phyloP scores from a whole-genome alignment of 2,329 filamentous ascomycete species.

The Curvularia sp. region DNA sequence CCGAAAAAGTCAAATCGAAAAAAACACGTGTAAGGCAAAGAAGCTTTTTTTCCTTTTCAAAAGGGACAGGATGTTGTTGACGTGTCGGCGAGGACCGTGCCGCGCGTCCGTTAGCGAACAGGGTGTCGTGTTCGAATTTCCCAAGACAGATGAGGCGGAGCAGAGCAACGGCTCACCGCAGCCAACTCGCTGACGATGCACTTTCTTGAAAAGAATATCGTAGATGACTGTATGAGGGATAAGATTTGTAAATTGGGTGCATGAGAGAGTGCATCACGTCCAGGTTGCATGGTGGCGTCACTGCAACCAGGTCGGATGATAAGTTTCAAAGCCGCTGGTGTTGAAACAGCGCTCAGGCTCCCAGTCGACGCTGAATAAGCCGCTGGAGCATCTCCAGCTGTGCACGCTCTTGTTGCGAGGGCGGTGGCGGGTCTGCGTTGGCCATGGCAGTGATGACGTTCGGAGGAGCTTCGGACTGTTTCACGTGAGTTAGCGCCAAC shows the following conservation, averaged over 20 bases:
- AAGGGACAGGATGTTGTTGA: slow-evolving; percentile 11
- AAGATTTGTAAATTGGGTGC: slow-evolving; percentile 16
- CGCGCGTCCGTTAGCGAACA: slow-evolving; percentile 26
- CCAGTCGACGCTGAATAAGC: slow-evolving; percentile 44
- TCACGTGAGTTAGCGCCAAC: slow-evolving; percentile 47
- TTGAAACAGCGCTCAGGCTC: slow-evolving; percentile 28
- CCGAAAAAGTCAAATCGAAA: not conserved
- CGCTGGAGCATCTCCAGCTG: slow-evolving; percentile 43
- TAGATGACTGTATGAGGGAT: slow-evolving; percentile 5
- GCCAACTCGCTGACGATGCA: slow-evolving; percentile 12
- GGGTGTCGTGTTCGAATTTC: slow-evolving; percentile 25
- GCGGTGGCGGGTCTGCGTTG: slow-evolving; percentile 35
- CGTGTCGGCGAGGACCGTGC: slow-evolving; percentile 19
- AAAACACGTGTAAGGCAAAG: not conserved
- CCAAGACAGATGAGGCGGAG: slow-evolving; percentile 10
- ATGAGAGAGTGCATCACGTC: slow-evolving; percentile 21
- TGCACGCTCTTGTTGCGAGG: slow-evolving; percentile 37
- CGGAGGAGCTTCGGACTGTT: slow-evolving; percentile 51
- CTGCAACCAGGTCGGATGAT: slow-evolving; percentile 26
- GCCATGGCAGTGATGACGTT: slow-evolving; percentile 45
- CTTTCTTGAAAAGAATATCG: slow-evolving; percentile 5
- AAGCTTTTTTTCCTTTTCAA: not conserved
- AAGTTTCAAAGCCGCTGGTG: slow-evolving; percentile 21
- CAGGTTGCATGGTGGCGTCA: slow-evolving; percentile 29
- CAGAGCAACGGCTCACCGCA: slow-evolving; percentile 15